A percentile compares a stretch with the other conserved stretches of the same genome.
Conservation (phyloP, 2,329 filamentous ascomycete species). For the Elsinoe necatrix region DNA sequence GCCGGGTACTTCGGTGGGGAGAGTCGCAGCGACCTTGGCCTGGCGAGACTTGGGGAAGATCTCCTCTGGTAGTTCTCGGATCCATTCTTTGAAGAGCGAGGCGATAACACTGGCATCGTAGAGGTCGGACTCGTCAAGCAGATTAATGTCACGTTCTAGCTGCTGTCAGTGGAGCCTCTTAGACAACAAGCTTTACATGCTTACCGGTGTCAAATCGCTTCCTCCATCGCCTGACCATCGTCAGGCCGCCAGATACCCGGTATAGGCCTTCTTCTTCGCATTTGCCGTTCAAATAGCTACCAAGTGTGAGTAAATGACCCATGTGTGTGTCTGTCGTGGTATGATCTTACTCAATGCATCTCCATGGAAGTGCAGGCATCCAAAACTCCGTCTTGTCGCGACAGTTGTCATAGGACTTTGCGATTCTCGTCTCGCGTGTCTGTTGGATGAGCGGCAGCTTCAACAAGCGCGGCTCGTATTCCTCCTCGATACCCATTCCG, state of each 20-base stretch:
- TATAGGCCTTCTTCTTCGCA: conserved; percentile 92
- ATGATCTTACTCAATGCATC: conserved; percentile 68
- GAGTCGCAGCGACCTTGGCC: conserved; percentile 68
- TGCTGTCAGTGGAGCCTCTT: background rate
- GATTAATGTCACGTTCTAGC: conserved; percentile 77
- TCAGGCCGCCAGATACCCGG: conserved; percentile 80
- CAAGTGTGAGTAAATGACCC: conserved; percentile 11
- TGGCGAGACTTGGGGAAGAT: conserved; percentile 81
- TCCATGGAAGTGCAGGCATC: conserved; percentile 95
- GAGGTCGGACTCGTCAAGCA: conserved; percentile 77
- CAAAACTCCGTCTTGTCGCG: conserved; percentile 96
- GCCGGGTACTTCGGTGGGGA: conserved; percentile 69
- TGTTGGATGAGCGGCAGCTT: conserved; percentile 81
- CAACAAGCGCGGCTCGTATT: conserved; percentile 76
- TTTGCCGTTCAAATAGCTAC: conserved; percentile 80
- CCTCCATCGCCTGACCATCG: conserved; percentile 90
- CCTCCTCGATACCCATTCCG: conserved; percentile 55
- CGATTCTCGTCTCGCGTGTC: conserved; percentile 82
- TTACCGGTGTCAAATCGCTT: conserved; percentile 77
- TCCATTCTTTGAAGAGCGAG: conserved; percentile 93
- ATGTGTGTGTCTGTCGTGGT: conserved; percentile 17
- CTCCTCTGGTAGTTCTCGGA: conserved; percentile 88
- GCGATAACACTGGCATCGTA: conserved; percentile 96
- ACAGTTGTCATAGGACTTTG: conserved; percentile 76
- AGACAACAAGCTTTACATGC: conserved; percentile 20